phyloP scores from a whole-genome alignment of 2,329 filamentous ascomycete species.

The Botryosphaeria agaves region DNA sequence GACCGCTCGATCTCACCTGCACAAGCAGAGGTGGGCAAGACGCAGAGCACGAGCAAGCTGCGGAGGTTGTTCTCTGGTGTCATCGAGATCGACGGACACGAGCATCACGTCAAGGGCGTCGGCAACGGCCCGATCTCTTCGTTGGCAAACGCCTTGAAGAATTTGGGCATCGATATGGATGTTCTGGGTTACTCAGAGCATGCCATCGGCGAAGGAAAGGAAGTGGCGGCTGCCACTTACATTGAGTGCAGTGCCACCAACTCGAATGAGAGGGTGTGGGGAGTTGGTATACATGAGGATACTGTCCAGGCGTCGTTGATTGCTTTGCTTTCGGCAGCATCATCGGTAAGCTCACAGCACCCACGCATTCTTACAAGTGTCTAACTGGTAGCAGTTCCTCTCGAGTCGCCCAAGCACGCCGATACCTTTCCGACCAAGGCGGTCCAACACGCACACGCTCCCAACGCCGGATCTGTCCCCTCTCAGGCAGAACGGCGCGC shows the following conservation, averaged over 20 bases:
- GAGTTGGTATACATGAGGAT: slow-evolving; percentile 82
- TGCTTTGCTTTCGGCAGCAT: slow-evolving; percentile 70
- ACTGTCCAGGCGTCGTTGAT: slow-evolving; percentile 80
- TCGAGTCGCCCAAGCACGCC: slow-evolving; percentile 53
- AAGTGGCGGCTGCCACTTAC: slow-evolving; percentile 88
- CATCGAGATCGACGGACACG: slow-evolving; percentile 61
- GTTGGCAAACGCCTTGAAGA: slow-evolving; percentile 62
- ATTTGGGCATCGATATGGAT: slow-evolving; percentile 70
- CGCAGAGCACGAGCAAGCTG: slow-evolving; percentile 59
- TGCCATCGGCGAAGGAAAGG: slow-evolving; percentile 62
- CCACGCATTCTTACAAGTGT: not conserved
- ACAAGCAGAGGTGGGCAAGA: slow-evolving; percentile 50
- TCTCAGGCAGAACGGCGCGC: slow-evolving; percentile 11
- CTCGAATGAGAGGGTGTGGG: slow-evolving; percentile 63
- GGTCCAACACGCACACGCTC: slow-evolving; percentile 29
- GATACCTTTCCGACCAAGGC: slow-evolving; percentile 40
- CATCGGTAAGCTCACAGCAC: slow-evolving; percentile 46
- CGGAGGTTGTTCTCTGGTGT: slow-evolving; percentile 74
- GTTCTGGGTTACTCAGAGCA: slow-evolving; percentile 95
- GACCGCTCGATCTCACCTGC: slow-evolving; percentile 65
- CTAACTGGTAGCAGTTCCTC: slow-evolving; percentile 41
- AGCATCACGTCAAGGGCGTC: slow-evolving; percentile 61
- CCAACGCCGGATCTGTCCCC: slow-evolving; percentile 10
- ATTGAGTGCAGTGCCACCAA: slow-evolving; percentile 67
- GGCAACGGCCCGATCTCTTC: slow-evolving; percentile 87